Percentiles rank a stretch among this genome's conserved stretches.
Evolutionary conservation across 2,329 filamentous ascomycete species (phyloP).

Genomic region (Hortaea werneckii): DNA sequence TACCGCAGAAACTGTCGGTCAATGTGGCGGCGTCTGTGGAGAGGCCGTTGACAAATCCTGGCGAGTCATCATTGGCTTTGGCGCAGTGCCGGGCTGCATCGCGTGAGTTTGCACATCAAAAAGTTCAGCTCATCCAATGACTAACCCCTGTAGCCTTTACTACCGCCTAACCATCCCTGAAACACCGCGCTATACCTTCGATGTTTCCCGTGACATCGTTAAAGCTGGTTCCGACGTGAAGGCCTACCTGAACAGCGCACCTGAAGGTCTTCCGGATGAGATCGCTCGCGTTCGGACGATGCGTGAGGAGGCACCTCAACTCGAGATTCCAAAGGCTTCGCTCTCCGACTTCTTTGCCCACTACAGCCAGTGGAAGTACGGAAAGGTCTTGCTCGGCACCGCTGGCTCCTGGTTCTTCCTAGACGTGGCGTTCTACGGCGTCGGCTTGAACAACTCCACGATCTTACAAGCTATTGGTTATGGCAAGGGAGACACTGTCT

Average conservation of each 20-base stretch:
- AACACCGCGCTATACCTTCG: conserved; percentile 80
- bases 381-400: conserved; percentile 63
- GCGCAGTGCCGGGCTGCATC: conserved; percentile 68
- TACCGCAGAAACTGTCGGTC: conserved; percentile 30
- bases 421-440: conserved; percentile 48
- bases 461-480: conserved; percentile 66
- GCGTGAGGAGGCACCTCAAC: conserved; percentile 42
- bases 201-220: conserved; percentile 63
- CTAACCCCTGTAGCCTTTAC: conserved; percentile 45
- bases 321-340: conserved; percentile 59
- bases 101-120: not conserved
- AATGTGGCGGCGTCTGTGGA: conserved; percentile 55
- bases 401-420: conserved; percentile 78
- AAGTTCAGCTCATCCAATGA: not conserved
- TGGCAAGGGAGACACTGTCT: conserved; percentile 52
- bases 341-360: conserved; percentile 62
- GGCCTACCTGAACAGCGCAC: conserved; percentile 60
- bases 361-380: conserved; percentile 62
- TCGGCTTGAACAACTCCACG: conserved; percentile 65
- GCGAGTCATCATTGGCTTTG: conserved; percentile 70
- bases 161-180: conserved; percentile 81
- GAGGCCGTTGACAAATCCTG: conserved; percentile 79
- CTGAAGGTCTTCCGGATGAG: conserved; percentile 56
- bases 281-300: conserved; percentile 51
- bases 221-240: conserved; percentile 63